Base-by-base conservation (phyloP, 2,329 filamentous ascomycete species). In the Colletotrichum scovillei region DNA sequence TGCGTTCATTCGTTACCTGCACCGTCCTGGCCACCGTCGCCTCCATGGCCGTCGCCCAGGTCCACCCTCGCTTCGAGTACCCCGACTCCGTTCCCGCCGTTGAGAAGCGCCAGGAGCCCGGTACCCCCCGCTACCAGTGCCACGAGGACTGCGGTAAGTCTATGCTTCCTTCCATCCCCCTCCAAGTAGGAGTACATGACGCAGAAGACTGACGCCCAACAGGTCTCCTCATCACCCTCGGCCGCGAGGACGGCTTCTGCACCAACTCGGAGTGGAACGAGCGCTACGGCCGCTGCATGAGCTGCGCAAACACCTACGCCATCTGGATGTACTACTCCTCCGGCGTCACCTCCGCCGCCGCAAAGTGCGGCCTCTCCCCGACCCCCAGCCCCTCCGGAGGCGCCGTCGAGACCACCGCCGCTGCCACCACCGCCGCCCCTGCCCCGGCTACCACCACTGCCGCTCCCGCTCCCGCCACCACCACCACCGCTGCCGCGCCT, bases 301-400 rank as follows among this genome's bases (percentile, higher is more conserved):
- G 80, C 57, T 87, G 86, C 76, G 81, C 85, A 30, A 82, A 84
- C 65, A 84, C 84, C 57, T 79, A 80, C 68, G 79, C 83, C 67
- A 85, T 86, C 77, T 87, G 86, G 86, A 77, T 78, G 63, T 83
- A 83, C 78, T 87, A 87, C 74, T 78, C 83, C n/a, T 76, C 62
- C 59, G 78, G 79, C 0, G 74, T 87, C 63, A 78, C 76, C 24
- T 76, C 52, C n/a, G 80, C 78, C 6, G 85, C 82, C 12, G 30
- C 38, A 42, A 52, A 30, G n/a, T 74, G 73, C 60, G 69, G 73
- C 22, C 69, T 69, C 62, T 28, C 60, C 28, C 59, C 69, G 26
- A 30, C 16, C 55, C 69, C 69, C 38, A 63, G 60, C 46, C 69
- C 73, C 62, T 69, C 69, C 49, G 69, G 69, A 57, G 70, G 38